Base-by-base conservation (phyloP, 495 filamentous ascomycete genomes). In the Talaromyces wortmannii region DNA sequence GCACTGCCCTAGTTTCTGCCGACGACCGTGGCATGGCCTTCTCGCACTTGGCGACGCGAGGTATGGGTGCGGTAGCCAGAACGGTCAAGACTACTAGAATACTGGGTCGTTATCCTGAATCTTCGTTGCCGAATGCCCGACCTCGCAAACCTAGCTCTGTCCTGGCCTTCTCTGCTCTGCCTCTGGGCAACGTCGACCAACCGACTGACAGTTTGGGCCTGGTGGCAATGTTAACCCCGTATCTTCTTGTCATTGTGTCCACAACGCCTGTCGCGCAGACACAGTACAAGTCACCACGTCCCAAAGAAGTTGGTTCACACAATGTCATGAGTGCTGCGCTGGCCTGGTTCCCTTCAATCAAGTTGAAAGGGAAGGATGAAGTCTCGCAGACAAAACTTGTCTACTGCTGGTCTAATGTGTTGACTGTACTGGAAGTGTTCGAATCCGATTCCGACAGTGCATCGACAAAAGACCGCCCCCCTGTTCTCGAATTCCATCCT, bases 11-110 rank as follows among this genome's bases (percentile, higher is more conserved):
- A n/a, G 90, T 96, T 29, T 99, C 94, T n/a, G 92, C 92, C 1
- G 91, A 99, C 67, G 90, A 92, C 62, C 80, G 82, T 42, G 94
- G 94, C 45, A 97, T 99, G 94, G 92, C 92, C 7, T 99, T 99
- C 66, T 96, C 95, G 6, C 95, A 97, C 68, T 78, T 97, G 31
- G 95, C 94, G 30, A 96, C 91, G 12, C 75, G 94, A 58, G 94
- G 94, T 16, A 86, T 92, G 58, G 92, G 95, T 7, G 80, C 91
- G 23, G 78, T 97, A 36, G 90, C 83, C 10, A 83, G 94, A 58
- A 86, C 82, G 2, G 88, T 99, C 53, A 96, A 90, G 70, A 92
- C 90, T 7, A 91, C 87, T 8, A 81, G 95, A 57, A 91, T 97
- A 46, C 72, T 99, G 36, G 94, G 94, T 15, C 85, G 94, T 45